Base-by-base conservation (phyloP, 345 rosid genomes). In the Gossypium sturtianum region DNA sequence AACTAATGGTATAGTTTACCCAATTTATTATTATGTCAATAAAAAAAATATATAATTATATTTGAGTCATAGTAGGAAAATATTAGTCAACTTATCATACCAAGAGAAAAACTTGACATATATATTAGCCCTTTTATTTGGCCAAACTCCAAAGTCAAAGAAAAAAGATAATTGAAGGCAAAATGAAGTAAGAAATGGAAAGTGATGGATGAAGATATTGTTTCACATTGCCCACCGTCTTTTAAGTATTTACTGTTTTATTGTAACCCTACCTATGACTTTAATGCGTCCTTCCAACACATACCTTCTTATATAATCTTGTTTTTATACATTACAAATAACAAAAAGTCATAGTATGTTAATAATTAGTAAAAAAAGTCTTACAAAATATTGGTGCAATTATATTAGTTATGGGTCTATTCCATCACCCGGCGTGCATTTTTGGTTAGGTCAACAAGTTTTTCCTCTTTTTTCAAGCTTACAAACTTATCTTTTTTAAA, bases 361-460 rank as follows among this genome's bases (percentile, higher is more conserved):
- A 13, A 16, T 13, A 51, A 51, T 51, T 34, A 5, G 7, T 34
- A 34, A 34, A 34, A 34, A 34, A 34, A 34, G 41, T 34, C 41
- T 4, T 34, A 34, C 41, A 66, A 48, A 34, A 34, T 51, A 23
- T 61, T 60, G 15, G 23, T 41, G 67, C 73, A 53, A 80, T 34
- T 34, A 67, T 20, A 76, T 80, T 80, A 64, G 84, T 80, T 82
- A 75, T 70, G 59, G 78, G 88, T 82, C 83, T 70, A 79, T 82
- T 85, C 52, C 63, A 7, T 7, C 66, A 5, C 57, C 65, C 70
- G 19, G 7, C 49, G 22, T 34, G 64, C 58, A 43, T 23, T 76
- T 53, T 43, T 69, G 34, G 80, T 78, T 82, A 76, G 84, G 80
- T 69, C 78, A 78, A 12, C 82, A 44, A 66, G 71, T 9, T 66